phyloP scores from a whole-genome alignment of 352 stramenopile species.

The Phytophthora macrochlamydospora region DNA sequence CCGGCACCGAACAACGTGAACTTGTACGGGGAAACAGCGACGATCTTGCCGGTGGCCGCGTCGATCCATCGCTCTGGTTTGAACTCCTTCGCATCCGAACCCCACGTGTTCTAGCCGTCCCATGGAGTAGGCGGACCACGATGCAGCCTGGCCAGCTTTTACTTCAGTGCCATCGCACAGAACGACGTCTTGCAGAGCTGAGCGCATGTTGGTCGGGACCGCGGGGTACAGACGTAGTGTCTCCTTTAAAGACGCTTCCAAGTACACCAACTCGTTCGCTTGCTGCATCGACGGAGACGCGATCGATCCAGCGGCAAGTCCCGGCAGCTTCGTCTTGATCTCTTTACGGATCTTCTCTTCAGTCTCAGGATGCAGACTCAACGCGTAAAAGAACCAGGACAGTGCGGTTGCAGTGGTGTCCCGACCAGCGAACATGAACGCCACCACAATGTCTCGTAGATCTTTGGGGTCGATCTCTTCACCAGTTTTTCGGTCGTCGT shows the following conservation, averaged over 20 bases:
- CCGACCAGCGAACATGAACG: slow-evolving; percentile 75
- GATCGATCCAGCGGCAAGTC: slow-evolving; percentile 12
- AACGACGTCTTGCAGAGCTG: slow-evolving; percentile 39
- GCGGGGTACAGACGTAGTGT: slow-evolving; percentile 31
- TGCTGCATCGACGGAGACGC: slow-evolving; percentile 21
- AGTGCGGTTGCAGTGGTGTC: slow-evolving; percentile 70
- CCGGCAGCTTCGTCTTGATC: slow-evolving; percentile 26
- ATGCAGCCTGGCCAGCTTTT: slow-evolving; percentile 29
- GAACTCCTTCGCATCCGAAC: slow-evolving; percentile 42
- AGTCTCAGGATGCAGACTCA: slow-evolving; percentile 51
- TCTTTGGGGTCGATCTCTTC: slow-evolving; percentile 37
- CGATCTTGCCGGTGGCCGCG: slow-evolving; percentile 24
- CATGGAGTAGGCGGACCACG: slow-evolving; percentile 45
- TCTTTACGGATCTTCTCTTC: slow-evolving; percentile 46
- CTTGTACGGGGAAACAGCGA: slow-evolving; percentile 45
- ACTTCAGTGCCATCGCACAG: slow-evolving; percentile 49
- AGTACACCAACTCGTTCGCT: slow-evolving; percentile 41
- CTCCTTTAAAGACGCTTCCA: slow-evolving; percentile 53
- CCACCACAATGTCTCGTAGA: slow-evolving; percentile 71
- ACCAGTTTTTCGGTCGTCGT: slow-evolving; percentile 10
- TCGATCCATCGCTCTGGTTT: slow-evolving; percentile 54
- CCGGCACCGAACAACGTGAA: slow-evolving; percentile 60
- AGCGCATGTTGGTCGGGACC: slow-evolving; percentile 34
- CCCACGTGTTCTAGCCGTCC: slow-evolving; percentile 38
- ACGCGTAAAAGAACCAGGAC: slow-evolving; percentile 69